phyloP scores from a whole-genome alignment of 1,284 basidiomycete species.

The Cryptococcus sp. region DNA sequence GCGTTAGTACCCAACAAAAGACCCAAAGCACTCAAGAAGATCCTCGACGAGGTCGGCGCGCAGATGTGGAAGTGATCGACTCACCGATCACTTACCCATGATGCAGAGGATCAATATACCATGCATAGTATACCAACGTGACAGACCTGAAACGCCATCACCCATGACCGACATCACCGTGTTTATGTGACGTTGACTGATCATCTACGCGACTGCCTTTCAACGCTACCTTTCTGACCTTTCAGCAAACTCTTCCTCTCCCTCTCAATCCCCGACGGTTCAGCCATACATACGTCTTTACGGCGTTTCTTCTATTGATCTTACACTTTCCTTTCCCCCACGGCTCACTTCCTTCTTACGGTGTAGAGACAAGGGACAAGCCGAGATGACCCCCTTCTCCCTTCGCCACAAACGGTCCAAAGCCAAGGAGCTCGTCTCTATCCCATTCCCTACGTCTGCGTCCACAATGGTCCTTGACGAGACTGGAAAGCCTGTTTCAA shows the following conservation, averaged over 20 bases:
- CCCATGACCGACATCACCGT: too few relatives aligned
- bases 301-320: not conserved
- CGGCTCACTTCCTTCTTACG: not conserved
- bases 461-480: conserved; percentile 15
- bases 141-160: too few relatives aligned
- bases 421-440: conserved; percentile 10
- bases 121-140: too few relatives aligned
- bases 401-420: conserved; percentile 13
- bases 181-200: too few relatives aligned
- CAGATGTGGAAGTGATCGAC: conserved; percentile 41
- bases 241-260: too few relatives aligned
- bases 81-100: too few relatives aligned
- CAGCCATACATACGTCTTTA: too few relatives aligned
- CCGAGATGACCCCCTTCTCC: not conserved
- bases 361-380: too few relatives aligned
- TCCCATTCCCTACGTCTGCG: conserved; percentile 13
- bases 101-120: not conserved
- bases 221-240: too few relatives aligned
- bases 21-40: conserved; percentile 53
- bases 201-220: too few relatives aligned
- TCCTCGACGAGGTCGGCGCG: conserved; percentile 50
- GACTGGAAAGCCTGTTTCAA: not conserved
- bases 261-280: too few relatives aligned
- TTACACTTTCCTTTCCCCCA: not conserved
- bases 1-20: conserved; percentile 57